Percentiles rank a stretch among this genome's conserved stretches.
phyloP scores from a whole-genome alignment of 306 rosid species.

The Begonia masoniana region DNA sequence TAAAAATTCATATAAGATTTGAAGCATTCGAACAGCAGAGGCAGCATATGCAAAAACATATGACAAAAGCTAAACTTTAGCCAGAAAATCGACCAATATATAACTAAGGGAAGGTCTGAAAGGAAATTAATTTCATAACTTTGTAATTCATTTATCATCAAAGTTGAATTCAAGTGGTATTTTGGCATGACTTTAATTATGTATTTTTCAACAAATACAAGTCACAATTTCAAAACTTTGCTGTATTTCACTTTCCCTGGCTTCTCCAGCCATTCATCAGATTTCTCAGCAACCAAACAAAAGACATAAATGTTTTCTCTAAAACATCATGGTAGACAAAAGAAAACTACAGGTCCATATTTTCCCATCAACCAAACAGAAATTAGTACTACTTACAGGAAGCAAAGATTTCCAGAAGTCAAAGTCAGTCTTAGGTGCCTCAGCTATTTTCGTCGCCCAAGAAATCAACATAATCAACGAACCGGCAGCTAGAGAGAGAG shows the following conservation, averaged over 20 bases:
- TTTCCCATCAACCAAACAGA: constrained; percentile 20
- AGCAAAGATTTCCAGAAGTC: constrained; percentile 92
- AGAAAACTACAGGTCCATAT: constrained; percentile 5
- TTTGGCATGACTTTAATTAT: neutral
- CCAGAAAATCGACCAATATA: too few species aligned
- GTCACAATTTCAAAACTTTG: constrained; percentile 1
- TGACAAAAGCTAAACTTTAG: too few species aligned
- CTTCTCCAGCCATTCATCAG: constrained; percentile 4
- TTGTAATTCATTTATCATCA: neutral
- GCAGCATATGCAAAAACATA: neutral
- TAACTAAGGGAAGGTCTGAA: too few species aligned
- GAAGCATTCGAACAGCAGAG: constrained; percentile 2
- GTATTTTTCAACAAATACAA: neutral
- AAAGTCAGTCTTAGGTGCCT: constrained; percentile 77
- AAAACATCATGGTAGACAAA: constrained; percentile 1
- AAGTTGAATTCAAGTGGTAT: neutral
- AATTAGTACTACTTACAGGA: constrained; percentile 51
- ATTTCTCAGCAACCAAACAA: constrained; percentile 42
- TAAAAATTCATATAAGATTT: constrained; percentile 4
- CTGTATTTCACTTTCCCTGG: constrained; percentile 14
- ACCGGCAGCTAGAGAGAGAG: constrained; percentile 89
- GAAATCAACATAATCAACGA: constrained; percentile 91
- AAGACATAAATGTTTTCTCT: constrained; percentile 3
- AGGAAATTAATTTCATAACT: too few species aligned
- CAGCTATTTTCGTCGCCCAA: constrained; percentile 84